Base-by-base conservation (phyloP, 2,329 filamentous ascomycete species). In the Hypoxylon sp. region DNA sequence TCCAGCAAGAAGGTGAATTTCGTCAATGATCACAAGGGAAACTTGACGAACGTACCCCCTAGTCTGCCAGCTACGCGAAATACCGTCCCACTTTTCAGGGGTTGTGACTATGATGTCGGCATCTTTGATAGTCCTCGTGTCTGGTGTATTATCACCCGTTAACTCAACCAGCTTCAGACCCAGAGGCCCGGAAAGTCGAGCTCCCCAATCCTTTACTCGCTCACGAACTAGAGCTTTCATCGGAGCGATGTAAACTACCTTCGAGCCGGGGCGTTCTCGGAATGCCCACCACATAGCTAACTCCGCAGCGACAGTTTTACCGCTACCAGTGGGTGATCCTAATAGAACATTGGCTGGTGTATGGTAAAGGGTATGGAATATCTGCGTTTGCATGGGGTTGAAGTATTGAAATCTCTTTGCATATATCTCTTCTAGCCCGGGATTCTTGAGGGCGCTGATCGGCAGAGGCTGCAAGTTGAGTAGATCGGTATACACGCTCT, bases 231-330 rank as follows among this genome's bases (percentile, higher is more conserved):
- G 89, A 0, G 97, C 97, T 80, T 99, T 99, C 97, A 99, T 99
- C 0, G 97, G 97, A 1, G 96, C 96, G 77, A 99, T 98, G 79
- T 99, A 99, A 11, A 99, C 96, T 1, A 99, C 94, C 81, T 99
- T 99, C 2, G 94, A 97, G 2, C 94, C 94, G 1, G 96, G 96
- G 55, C 91, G 91, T 77, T 98, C 94, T 13, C 94, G 90, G 81
- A 99, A 98, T 2, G 96, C 95, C 94, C 94, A 98, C 97, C 97
- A 99, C 95, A 99, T 98, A 25, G 97, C 94, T 67, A 99, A 82
- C 78, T 99, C 96, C 52, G 93, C 94, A 17, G 97, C 96, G 43
- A 99, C 92, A 0, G 97, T 99, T 84, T 99, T 99, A 64, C 96
- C 96, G 84, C 94, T 97, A 63, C 96, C 96, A 0, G 97, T 99